A percentile compares a stretch with the other conserved stretches of the same genome.
Conservation (phyloP, 2,329 filamentous ascomycete genomes). For the Escovopsis weberi region DNA sequence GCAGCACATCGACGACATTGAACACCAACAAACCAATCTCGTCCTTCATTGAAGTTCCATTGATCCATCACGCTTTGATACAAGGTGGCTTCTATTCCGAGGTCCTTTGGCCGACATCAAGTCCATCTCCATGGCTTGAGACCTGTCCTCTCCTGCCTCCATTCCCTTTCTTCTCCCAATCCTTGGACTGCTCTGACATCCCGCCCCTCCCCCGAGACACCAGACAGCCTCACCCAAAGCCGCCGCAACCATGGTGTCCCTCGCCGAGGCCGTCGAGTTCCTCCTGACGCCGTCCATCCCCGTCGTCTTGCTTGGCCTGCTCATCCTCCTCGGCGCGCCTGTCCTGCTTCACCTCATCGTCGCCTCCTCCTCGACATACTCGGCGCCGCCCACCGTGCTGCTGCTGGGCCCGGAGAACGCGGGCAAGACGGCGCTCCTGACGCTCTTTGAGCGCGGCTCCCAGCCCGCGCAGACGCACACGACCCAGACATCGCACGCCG, state of each 20-base stretch:
- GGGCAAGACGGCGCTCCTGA: constrained; percentile 83
- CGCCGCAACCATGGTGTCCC: constrained; percentile 20
- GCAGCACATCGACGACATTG: too few relatives aligned
- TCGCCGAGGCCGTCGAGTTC: constrained; percentile 31
- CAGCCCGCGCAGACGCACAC: constrained; percentile 36
- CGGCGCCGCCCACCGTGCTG: constrained; percentile 59
- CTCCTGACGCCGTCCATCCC: constrained; percentile 45
- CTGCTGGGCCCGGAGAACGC: constrained; percentile 67
- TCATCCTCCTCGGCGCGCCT: constrained; percentile 60
- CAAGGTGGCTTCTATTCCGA: not conserved
- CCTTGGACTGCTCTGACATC: too few relatives aligned
- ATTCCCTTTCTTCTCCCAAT: too few relatives aligned
- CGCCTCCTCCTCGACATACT: constrained; percentile 50
- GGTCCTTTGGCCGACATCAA: too few relatives aligned
- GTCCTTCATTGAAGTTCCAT: too few relatives aligned
- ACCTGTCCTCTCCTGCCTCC: too few relatives aligned
- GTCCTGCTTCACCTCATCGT: constrained; percentile 64
- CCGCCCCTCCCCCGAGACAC: too few relatives aligned
- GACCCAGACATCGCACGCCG: constrained; percentile 32
- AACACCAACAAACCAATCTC: too few relatives aligned
- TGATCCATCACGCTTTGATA: too few relatives aligned
- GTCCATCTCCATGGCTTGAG: too few relatives aligned
- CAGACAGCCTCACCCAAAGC: constrained; percentile 4
- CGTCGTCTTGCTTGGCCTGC: constrained; percentile 51
- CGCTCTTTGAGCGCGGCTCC: constrained; percentile 48